phyloP scores from a whole-genome alignment of 2,329 filamentous ascomycete species.

The Aspergillus luchuensis region DNA sequence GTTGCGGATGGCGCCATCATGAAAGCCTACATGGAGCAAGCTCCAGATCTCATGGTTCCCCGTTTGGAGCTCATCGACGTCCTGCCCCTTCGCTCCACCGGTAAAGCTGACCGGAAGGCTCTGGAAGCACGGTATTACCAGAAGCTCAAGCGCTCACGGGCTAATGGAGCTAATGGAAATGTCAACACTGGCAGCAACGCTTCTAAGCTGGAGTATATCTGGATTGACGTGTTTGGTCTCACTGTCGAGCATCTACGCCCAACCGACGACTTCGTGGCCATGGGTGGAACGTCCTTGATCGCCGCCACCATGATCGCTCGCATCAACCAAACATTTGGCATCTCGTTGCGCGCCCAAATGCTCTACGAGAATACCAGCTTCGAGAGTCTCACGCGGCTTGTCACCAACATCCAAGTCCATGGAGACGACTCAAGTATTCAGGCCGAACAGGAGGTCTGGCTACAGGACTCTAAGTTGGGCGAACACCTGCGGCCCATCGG shows the following conservation, averaged over 20 bases:
- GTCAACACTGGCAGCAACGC: neutral
- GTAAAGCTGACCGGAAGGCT: constrained; percentile 57
- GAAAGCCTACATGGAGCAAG: neutral
- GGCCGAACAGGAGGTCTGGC: constrained; percentile 20
- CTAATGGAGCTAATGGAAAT: neutral
- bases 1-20: constrained; percentile 16
- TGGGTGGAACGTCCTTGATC: constrained; percentile 27
- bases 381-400: constrained; percentile 3
- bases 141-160: neutral
- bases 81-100: constrained; percentile 71
- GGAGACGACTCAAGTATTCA: constrained; percentile 3
- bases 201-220: neutral
- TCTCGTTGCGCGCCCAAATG: constrained; percentile 19
- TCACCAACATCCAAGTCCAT: constrained; percentile 10
- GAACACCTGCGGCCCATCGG: neutral
- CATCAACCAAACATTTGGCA: constrained; percentile 18
- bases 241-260: neutral
- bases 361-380: constrained; percentile 26
- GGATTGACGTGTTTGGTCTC: constrained; percentile 1
- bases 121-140: constrained; percentile 16
- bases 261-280: constrained; percentile 24
- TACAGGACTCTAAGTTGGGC: constrained; percentile 22
- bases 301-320: constrained; percentile 22
- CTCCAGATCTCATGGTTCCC: constrained; percentile 59
- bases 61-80: constrained; percentile 67